Evolutionary conservation across 106 monocot species (phyloP).

Genomic region (Allium fistulosum): DNA sequence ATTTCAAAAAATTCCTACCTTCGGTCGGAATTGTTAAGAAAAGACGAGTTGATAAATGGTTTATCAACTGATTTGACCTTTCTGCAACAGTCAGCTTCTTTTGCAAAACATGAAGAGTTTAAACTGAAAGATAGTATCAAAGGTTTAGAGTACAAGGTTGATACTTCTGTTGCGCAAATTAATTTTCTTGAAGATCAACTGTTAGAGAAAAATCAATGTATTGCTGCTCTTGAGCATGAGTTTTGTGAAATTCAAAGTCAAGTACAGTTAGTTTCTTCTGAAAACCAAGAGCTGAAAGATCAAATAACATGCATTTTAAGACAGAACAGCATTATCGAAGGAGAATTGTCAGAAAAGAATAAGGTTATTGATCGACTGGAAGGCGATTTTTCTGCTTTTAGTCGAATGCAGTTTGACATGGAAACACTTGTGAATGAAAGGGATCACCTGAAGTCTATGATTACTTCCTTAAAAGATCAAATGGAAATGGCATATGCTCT

Average conservation of each 20-base stretch:
- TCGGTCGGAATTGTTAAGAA: slow-evolving; percentile 33
- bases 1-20: slow-evolving; percentile 37
- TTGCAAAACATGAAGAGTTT: slow-evolving; percentile 35
- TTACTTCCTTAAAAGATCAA: slow-evolving; percentile 44
- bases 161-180: slow-evolving; percentile 11
- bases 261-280: slow-evolving; percentile 23
- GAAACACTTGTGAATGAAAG: slow-evolving; percentile 32
- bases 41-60: slow-evolving; percentile 46
- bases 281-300: slow-evolving; percentile 45
- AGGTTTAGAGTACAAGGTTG: slow-evolving; percentile 30
- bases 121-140: slow-evolving; percentile 25
- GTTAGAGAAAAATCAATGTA: slow-evolving; percentile 25
- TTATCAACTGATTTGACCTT: slow-evolving; percentile 47
- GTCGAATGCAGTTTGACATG: slow-evolving; percentile 29
- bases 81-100: slow-evolving; percentile 47
- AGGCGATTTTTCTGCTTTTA: slow-evolving; percentile 39
- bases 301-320: slow-evolving; percentile 22
- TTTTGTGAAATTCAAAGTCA: slow-evolving; percentile 24
- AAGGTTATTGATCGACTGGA: slow-evolving; percentile 34
- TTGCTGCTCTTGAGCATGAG: slow-evolving; percentile 26
- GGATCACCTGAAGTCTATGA: slow-evolving; percentile 22
- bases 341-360: slow-evolving; percentile 35
- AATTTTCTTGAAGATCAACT: slow-evolving; percentile 28
- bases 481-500: slow-evolving; percentile 67
- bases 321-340: slow-evolving; percentile 24